Conservation (phyloP, 1,139 yeast species). For the Nakaseomyces sp. region DNA sequence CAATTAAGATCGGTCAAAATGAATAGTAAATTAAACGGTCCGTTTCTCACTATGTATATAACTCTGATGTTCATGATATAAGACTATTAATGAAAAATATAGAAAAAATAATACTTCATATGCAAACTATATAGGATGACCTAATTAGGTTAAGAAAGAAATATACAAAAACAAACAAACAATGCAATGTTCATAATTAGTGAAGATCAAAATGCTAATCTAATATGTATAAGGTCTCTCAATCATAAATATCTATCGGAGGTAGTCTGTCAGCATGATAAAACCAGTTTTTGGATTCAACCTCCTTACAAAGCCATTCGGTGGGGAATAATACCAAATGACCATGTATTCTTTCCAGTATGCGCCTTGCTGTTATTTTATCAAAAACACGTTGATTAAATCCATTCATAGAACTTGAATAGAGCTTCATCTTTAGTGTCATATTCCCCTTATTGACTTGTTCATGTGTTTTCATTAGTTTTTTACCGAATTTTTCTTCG, state of each 20-base stretch:
- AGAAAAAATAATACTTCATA: too few relatives aligned
- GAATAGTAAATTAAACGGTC: too few relatives aligned
- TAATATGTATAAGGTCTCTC: neutral
- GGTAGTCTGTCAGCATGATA: constrained; percentile 89
- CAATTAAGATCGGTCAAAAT: too few relatives aligned
- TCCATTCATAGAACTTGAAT: constrained; percentile 27
- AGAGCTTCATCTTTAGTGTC: constrained; percentile 12
- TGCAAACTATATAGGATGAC: too few relatives aligned
- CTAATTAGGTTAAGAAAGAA: too few relatives aligned
- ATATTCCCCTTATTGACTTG: constrained; percentile 5
- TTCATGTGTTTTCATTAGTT: neutral
- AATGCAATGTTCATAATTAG: too few relatives aligned
- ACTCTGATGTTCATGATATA: too few relatives aligned
- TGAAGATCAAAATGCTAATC: too few relatives aligned
- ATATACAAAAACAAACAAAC: too few relatives aligned
- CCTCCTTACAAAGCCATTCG: constrained; percentile 81
- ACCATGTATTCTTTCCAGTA: constrained; percentile 73
- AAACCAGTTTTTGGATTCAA: constrained; percentile 90
- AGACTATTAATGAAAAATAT: too few relatives aligned
- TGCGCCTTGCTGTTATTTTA: constrained; percentile 64
- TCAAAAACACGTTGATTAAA: constrained; percentile 50
- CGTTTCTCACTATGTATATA: too few relatives aligned
- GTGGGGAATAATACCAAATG: constrained; percentile 83
- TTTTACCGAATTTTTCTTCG: constrained; percentile 8
- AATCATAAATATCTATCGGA: constrained; percentile 91